Percentiles rank a stretch among this genome's conserved stretches.
Evolutionary conservation across 2,329 filamentous ascomycete species (phyloP).

Genomic region (Ophiostoma montium): DNA sequence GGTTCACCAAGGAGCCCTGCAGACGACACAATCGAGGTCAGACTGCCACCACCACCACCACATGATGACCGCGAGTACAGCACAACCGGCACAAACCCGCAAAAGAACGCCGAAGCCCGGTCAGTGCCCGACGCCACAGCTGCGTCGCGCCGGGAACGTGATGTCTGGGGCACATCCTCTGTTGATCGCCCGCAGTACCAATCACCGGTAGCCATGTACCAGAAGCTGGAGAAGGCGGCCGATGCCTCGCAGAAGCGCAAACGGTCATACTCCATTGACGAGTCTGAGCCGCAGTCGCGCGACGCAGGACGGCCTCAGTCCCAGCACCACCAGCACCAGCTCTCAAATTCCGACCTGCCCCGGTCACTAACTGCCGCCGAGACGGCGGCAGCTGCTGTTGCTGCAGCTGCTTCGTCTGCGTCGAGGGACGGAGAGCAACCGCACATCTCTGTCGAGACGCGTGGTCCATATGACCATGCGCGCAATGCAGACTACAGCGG

Average conservation of each 20-base stretch:
- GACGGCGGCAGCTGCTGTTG: constrained; percentile 7
- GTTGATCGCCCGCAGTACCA: constrained; percentile 20
- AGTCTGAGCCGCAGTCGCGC: constrained; percentile 11
- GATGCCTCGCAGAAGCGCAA: constrained; percentile 46
- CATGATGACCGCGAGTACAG: constrained; percentile 20
- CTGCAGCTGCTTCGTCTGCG: constrained; percentile 7
- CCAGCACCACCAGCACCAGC: constrained; percentile 19
- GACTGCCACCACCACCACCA: constrained; percentile 18
- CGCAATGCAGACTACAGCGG: neutral
- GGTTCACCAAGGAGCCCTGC: constrained; percentile 25
- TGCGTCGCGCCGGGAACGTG: constrained; percentile 21
- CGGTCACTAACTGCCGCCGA: constrained; percentile 2
- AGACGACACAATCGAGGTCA: constrained; percentile 11
- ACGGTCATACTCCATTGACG: constrained; percentile 45
- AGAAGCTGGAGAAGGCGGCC: constrained; percentile 36
- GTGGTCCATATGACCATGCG: constrained; percentile 7
- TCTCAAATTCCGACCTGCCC: neutral
- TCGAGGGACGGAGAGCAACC: neutral
- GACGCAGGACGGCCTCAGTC: neutral
- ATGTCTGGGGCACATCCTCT: constrained; percentile 25
- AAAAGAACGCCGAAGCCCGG: constrained; percentile 14
- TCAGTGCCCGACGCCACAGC: constrained; percentile 16
- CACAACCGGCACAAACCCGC: constrained; percentile 5
- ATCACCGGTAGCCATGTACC: constrained; percentile 21
- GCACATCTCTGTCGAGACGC: constrained; percentile 3